A percentile compares a stretch with the other conserved stretches of the same genome.
phyloP scores from a whole-genome alignment of 352 stramenopile genomes.

The Phytophthora sp. region DNA sequence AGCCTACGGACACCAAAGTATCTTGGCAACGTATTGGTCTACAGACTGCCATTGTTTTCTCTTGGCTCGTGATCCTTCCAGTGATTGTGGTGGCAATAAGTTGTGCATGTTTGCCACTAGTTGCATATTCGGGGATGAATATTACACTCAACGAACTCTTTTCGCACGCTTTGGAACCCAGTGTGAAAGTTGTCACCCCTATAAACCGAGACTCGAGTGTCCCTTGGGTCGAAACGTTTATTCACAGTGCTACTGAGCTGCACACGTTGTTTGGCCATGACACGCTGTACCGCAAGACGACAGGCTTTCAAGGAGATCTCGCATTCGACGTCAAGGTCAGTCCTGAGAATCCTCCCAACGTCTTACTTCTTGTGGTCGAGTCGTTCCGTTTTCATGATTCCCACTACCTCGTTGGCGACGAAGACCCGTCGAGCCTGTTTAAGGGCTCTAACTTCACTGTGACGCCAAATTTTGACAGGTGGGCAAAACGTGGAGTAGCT shows the following conservation, averaged over 20 bases:
- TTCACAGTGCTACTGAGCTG: conserved; percentile 45
- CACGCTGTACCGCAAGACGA: conserved; percentile 46
- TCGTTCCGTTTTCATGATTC: conserved; percentile 63
- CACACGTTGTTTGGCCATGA: conserved; percentile 44
- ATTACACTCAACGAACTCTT: conserved; percentile 44
- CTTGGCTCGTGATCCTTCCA: too few species aligned
- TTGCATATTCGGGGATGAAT: conserved; percentile 47
- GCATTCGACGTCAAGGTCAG: conserved; percentile 51
- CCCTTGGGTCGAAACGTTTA: conserved; percentile 25
- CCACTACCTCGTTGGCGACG: conserved; percentile 51
- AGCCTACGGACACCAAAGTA: neutral
- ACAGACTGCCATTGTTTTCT: too few species aligned
- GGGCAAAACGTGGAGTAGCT: conserved; percentile 49
- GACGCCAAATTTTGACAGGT: conserved; percentile 55
- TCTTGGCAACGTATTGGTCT: neutral
- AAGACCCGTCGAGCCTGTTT: conserved; percentile 44
- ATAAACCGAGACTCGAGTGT: conserved; percentile 8
- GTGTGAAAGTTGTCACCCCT: too few species aligned
- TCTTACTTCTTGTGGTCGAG: conserved; percentile 54
- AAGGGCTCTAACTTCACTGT: conserved; percentile 31
- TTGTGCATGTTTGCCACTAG: conserved; percentile 11
- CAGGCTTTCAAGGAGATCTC: conserved; percentile 43
- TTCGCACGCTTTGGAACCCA: conserved; percentile 8
- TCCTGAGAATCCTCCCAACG: conserved; percentile 42
- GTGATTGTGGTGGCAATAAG: conserved; percentile 15